Conservation (phyloP, 179 eudicot species). For the Vitellaria paradoxa region DNA sequence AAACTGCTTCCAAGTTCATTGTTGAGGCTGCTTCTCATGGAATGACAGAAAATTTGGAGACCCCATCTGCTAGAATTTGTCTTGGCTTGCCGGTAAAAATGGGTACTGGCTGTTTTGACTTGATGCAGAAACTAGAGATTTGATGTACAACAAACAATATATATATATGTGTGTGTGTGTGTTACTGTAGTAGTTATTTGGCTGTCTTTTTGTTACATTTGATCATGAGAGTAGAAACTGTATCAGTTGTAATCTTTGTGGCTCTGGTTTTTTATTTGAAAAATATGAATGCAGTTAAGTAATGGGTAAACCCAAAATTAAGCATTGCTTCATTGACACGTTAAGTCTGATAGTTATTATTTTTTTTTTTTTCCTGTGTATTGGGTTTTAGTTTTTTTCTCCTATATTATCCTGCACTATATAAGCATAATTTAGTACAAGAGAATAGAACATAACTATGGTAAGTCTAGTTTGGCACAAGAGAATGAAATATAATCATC, state of each 20-base stretch:
- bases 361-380: too few species aligned
- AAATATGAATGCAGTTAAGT: too few species aligned
- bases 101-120: slow-evolving; percentile 91
- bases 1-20: slow-evolving; percentile 84
- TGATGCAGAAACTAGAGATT: slow-evolving; percentile 66
- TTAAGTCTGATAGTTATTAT: too few species aligned
- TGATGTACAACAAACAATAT: neutral
- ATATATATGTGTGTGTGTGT: neutral
- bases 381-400: too few species aligned
- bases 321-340: too few species aligned
- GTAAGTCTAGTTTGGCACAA: too few species aligned
- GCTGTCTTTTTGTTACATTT: neutral
- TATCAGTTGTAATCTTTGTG: neutral
- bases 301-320: too few species aligned
- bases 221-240: neutral
- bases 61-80: slow-evolving; percentile 84
- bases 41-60: slow-evolving; percentile 62
- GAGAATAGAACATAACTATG: too few species aligned
- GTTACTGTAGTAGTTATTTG: neutral
- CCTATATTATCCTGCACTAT: too few species aligned
- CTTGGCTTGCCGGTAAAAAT: slow-evolving; percentile 91
- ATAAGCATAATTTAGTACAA: too few species aligned
- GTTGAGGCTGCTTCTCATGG: slow-evolving; percentile 69
- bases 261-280: too few species aligned
- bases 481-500: too few species aligned